These are phyloP conservation scores for Botrytis fragariae DNA, from an alignment of 2,329 filamentous ascomycete species.

Conservation along the genomic window DNA sequence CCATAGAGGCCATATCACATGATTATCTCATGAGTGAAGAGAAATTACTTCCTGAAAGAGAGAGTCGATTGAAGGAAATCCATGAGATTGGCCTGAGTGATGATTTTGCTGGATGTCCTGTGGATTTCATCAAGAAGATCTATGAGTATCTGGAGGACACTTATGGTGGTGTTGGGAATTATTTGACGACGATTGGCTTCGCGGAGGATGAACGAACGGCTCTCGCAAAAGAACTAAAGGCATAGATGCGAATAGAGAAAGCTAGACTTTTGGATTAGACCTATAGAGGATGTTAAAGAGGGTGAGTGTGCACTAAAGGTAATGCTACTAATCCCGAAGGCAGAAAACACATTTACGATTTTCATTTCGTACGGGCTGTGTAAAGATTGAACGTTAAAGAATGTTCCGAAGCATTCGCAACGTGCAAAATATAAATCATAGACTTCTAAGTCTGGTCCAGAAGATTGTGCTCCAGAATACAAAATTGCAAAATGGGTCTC, in stretches of 20 bases:
- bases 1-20: constrained; percentile 57
- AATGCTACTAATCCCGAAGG: not conserved
- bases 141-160: constrained; percentile 54
- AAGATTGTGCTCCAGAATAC: not conserved
- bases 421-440: not conserved
- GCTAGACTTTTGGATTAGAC: not conserved
- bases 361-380: not conserved
- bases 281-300: not conserved
- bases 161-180: constrained; percentile 66
- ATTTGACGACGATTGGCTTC: constrained; percentile 64
- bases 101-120: constrained; percentile 67
- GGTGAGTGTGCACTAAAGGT: not conserved
- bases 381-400: not conserved
- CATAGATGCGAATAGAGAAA: not conserved
- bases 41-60: constrained; percentile 59
- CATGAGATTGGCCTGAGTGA: constrained; percentile 66
- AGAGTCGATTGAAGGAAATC: constrained; percentile 66
- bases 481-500: not conserved
- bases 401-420: not conserved
- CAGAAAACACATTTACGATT: not conserved
- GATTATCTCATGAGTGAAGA: constrained; percentile 70
- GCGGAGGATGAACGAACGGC: constrained; percentile 35
- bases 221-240: constrained; percentile 19
- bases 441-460: not conserved
- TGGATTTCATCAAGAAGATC: constrained; percentile 61